Percentiles rank a stretch among this genome's conserved stretches.
phyloP scores from a whole-genome alignment of 208 protist species.

The Crithidia mellificae region DNA sequence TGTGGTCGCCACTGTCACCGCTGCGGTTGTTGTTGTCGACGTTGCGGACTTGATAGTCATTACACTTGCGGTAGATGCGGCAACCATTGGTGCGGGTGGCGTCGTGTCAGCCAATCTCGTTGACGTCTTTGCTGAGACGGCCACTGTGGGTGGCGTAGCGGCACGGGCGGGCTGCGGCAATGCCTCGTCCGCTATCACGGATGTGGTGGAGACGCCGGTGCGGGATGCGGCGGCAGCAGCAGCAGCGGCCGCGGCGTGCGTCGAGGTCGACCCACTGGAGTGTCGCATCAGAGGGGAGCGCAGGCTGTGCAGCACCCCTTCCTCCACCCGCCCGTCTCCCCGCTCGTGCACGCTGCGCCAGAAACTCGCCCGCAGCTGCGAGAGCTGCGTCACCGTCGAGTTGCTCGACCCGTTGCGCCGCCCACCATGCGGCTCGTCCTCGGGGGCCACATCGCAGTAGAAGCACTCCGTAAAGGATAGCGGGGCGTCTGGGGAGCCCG shows the following conservation, averaged over 20 bases:
- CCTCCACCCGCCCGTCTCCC: not conserved
- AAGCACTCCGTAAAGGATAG: slow-evolving; percentile 29
- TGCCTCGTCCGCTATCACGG: not conserved
- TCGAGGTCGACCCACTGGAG: not conserved
- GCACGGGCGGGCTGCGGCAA: too few species aligned
- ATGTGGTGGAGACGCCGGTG: not conserved
- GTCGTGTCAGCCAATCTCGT: too few species aligned
- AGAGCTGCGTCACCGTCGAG: slow-evolving; percentile 27
- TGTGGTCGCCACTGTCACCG: not conserved
- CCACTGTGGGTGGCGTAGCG: too few species aligned
- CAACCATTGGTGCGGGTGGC: not conserved
- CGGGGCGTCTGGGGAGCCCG: slow-evolving; percentile 13
- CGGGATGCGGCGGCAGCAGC: not conserved
- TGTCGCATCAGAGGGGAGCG: not conserved
- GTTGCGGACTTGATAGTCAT: slow-evolving; percentile 13
- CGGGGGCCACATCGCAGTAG: slow-evolving; percentile 8
- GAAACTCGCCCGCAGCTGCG: slow-evolving; percentile 25
- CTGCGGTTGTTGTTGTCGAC: slow-evolving; percentile 19
- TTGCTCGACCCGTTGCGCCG: slow-evolving; percentile 17
- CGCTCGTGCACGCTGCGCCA: slow-evolving; percentile 27
- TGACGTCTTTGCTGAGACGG: too few species aligned
- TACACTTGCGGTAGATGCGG: not conserved
- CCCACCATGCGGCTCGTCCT: slow-evolving; percentile 1
- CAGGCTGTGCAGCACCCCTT: slow-evolving; percentile 9
- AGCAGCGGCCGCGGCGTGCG: not conserved